Evolutionary conservation across 371 early-diverging fungal genomes (phyloP), one percentile per base, ranked within the genome.

Genomic region (Apophysomyces elegans): DNA sequence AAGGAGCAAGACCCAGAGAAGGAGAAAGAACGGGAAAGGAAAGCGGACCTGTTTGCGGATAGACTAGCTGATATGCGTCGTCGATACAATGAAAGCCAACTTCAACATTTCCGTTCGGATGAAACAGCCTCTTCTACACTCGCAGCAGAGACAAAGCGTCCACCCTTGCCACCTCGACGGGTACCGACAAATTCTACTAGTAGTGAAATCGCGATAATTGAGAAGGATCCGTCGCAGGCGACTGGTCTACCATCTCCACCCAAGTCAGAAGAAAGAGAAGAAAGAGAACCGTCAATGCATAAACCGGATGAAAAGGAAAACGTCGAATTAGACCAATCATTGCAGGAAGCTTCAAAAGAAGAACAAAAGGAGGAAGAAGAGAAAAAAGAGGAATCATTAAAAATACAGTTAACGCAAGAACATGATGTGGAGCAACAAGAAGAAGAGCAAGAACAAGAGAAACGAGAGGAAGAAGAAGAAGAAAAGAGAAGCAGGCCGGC

Each of bases 1-100:
- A 45, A 26, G 32, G 32, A 26, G 32, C 32, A 26, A 26, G 32
- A 26, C 32, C 32, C 32, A 26, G 32, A 45, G n/a, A 45, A 45
- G 46, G 46, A 45, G 6, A 13, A n/a, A 12, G 46, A 45, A 6
- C 46, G 6, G 46, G 46, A 45, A 2, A 45, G 16, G 13, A 45
- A 45, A 45, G 46, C 46, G 5, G 46, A 45, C 13, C n/a, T 45
- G 13, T 45, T 45, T 16, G 46, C 46, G 7, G 46, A 45, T 13
- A 13, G 46, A n/a, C 16, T 45, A 7, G 46, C 46, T n/a, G 46
- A 45, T 13, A 45, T 45, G 46, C 46, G 46, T 13, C 46, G 46
- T 45, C 46, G 46, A n/a, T 45, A 45, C 16, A 45, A 45, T 18
- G 46, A 45, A 45, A 45, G 46, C 46, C 13, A n/a, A 18, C 46